Percentiles rank a stretch among this genome's conserved stretches.
Conservation (phyloP, 192 early-diverging fungal species). For the Coemansia sp. region DNA sequence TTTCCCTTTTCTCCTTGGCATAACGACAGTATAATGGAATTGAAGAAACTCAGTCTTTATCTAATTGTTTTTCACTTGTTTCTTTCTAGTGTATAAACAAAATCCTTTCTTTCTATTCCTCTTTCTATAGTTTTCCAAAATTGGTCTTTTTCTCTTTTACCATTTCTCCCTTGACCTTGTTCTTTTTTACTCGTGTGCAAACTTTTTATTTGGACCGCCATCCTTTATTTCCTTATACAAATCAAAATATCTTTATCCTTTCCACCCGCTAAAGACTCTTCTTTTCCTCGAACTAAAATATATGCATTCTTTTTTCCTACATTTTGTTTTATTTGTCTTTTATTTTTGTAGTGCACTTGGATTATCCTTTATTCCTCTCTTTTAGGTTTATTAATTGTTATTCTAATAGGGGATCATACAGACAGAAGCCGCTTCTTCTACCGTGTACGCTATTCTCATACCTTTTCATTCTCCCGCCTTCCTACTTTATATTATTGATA, state of each 20-base stretch:
- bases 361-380: too few species aligned
- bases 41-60: not conserved
- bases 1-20: not conserved
- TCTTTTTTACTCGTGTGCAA: not conserved
- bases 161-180: constrained; percentile 1
- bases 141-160: not conserved
- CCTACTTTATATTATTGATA: too few species aligned
- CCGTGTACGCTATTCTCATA: too few species aligned
- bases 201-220: not conserved
- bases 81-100: constrained; percentile 8
- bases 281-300: not conserved
- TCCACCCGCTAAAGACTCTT: not conserved
- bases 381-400: too few species aligned
- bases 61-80: not conserved
- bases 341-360: constrained; percentile 4
- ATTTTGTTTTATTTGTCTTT: not conserved
- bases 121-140: constrained; percentile 1
- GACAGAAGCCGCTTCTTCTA: too few species aligned
- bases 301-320: not conserved
- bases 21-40: too few species aligned
- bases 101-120: not conserved
- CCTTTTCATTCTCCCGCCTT: too few species aligned
- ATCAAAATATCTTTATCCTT: not conserved
- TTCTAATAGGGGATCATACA: too few species aligned
- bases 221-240: not conserved